phyloP scores from a whole-genome alignment of 805 yeast species.

The Maudiozyma serrabonitensis region DNA sequence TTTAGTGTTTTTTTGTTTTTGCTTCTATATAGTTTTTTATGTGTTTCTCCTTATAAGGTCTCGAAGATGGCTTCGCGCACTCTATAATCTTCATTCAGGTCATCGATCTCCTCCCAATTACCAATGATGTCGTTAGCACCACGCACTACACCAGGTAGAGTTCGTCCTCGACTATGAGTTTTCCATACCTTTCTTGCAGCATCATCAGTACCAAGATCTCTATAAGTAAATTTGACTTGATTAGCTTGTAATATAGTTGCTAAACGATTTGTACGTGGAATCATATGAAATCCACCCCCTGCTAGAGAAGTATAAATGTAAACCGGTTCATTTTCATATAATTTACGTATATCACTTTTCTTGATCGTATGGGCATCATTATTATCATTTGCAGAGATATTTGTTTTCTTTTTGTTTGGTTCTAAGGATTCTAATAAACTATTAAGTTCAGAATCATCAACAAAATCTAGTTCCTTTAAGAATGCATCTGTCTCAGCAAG shows the following conservation, averaged over 20 bases:
- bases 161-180: conserved; percentile 58
- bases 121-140: conserved; percentile 77
- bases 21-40: not conserved
- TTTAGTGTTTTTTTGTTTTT: not conserved
- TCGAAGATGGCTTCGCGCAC: conserved; percentile 58
- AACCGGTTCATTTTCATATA: conserved; percentile 46
- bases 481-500: conserved; percentile 27
- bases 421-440: conserved; percentile 13
- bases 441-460: conserved; percentile 17
- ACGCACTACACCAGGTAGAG: conserved; percentile 78
- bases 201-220: conserved; percentile 81
- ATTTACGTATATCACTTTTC: conserved; percentile 12
- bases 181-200: conserved; percentile 81
- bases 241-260: conserved; percentile 69
- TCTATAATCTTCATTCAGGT: conserved; percentile 71
- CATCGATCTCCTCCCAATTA: conserved; percentile 76
- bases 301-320: conserved; percentile 79
- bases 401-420: not conserved
- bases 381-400: not conserved
- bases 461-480: conserved; percentile 19
- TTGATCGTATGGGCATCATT: conserved; percentile 3
- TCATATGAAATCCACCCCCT: conserved; percentile 73
- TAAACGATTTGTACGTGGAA: conserved; percentile 66
- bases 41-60: conserved; percentile 32
- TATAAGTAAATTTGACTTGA: conserved; percentile 51